Evolutionary conservation across 768 basidiomycete species (phyloP).

Genomic region (Leccinum broughii): DNA sequence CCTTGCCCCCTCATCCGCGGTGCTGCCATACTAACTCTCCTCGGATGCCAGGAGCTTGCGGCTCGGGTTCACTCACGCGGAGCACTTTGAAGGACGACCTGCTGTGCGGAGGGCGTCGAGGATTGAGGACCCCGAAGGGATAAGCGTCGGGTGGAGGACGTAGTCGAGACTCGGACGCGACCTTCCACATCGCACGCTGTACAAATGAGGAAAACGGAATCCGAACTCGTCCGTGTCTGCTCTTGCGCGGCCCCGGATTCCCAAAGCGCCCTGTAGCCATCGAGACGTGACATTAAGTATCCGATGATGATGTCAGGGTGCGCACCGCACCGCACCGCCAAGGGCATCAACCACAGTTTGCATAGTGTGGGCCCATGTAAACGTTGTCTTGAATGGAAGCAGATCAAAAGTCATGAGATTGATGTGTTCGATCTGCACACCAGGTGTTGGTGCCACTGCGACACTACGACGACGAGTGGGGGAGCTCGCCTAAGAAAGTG

Average conservation of each 20-base stretch:
- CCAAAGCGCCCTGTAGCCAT: background rate
- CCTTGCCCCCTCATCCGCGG: too few species aligned
- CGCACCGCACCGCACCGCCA: background rate
- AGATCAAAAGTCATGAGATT: too few species aligned
- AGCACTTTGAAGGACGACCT: conserved; percentile 26
- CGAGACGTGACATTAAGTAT: too few species aligned
- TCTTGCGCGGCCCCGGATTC: background rate
- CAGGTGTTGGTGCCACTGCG: too few species aligned
- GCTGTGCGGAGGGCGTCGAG: conserved; percentile 34
- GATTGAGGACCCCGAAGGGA: conserved; percentile 40
- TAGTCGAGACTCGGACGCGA: background rate
- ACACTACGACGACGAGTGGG: too few species aligned
- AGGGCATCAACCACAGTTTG: too few species aligned
- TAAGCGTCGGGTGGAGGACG: conserved; percentile 17
- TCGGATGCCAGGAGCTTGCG: conserved; percentile 26
- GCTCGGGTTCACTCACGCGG: conserved; percentile 26
- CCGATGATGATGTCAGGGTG: background rate
- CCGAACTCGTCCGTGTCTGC: too few species aligned
- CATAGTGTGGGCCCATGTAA: too few species aligned
- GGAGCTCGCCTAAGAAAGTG: too few species aligned
- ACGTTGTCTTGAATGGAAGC: too few species aligned
- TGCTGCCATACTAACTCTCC: conserved; percentile 15
- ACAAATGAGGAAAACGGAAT: background rate
- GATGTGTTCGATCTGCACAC: too few species aligned
- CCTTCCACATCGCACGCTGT: too few species aligned